Base-by-base conservation (phyloP, 352 stramenopile genomes). In the Phytophthora gonapodyides region DNA sequence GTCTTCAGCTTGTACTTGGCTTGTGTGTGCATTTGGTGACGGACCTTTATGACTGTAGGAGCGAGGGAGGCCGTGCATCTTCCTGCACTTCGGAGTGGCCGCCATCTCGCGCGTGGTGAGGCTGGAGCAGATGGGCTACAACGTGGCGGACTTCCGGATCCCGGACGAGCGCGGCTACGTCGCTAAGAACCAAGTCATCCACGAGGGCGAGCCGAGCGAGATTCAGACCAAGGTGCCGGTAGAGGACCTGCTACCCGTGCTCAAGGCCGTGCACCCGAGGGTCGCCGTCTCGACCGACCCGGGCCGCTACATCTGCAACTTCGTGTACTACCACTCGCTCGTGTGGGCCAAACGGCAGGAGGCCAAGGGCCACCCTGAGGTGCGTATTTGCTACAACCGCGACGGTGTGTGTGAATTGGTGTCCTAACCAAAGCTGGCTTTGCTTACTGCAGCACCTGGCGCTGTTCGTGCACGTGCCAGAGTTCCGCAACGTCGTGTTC, bases 271-370 rank as follows among this genome's bases (percentile, higher is more conserved):
- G 16, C 67, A 76, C 27, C 50, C 73, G 33, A 65, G 64, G 13
- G 58, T 84, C 8, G 52, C 30, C 5, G 73, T 95, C 43, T 95
- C 86, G 12, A 89, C 57, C 10, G 81, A 95, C 57, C 84, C 84
- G 1, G 86, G 86, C 6, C 73, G 86, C 19, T 95, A 92, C 71
- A 91, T 95, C 55, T 95, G 86, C 72, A 95, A 95, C 69, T 93
- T 77, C 59, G 84, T 92, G 13, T 95, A 91, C 76, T 95, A 82
- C 62, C 64, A 78, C 31, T 93, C 84, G 66, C 79, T 95, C 12
- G 62, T 81, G 35, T 91, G 83, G 81, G 62, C 71, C 58, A 82
- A 89, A 35, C 46, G 65, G 17, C 73, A 82, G 24, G 62, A 57
- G 16, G 52, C 38, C 54, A 75, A 77, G 43, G 62, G 60, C 10